phyloP scores from a whole-genome alignment of 306 rosid species.

The Ziziphus jujuba region DNA sequence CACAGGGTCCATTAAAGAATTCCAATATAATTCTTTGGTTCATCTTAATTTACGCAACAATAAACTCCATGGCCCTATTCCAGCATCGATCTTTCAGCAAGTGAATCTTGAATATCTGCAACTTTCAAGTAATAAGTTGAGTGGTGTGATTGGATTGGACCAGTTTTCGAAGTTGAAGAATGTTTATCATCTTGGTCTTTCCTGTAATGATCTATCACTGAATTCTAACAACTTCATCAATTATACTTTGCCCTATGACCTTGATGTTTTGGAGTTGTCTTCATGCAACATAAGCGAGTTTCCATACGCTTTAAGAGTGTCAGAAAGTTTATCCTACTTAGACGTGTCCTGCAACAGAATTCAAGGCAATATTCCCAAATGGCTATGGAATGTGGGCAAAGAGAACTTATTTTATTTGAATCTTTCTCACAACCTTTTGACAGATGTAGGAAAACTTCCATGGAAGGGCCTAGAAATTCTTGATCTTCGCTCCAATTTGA shows the following conservation, averaged over 20 bases:
- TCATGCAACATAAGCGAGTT: conserved; percentile 2
- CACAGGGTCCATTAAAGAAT: neutral
- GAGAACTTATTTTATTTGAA: neutral
- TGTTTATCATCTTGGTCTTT: neutral
- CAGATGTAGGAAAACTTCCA: no score
- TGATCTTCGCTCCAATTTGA: no score
- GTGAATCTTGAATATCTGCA: neutral
- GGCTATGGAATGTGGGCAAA: conserved; percentile 9
- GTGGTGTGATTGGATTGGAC: neutral
- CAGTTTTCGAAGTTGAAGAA: neutral
- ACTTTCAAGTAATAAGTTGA: conserved; percentile 1
- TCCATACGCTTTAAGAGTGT: neutral
- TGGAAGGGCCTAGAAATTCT: no score
- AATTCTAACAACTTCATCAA: neutral
- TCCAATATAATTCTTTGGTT: neutral
- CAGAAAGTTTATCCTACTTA: neutral
- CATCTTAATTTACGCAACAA: neutral
- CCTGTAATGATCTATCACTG: neutral
- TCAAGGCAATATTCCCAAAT: conserved; percentile 2
- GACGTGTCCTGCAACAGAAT: conserved; percentile 4
- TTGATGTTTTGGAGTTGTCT: accelerated
- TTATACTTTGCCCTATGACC: neutral
- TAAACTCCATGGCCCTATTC: neutral
- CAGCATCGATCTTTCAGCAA: neutral
- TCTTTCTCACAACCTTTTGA: conserved; percentile 10